These are phyloP conservation scores for Amauroascus verrucosus DNA, from an alignment of 2,329 filamentous ascomycete species.

Conservation along the genomic window DNA sequence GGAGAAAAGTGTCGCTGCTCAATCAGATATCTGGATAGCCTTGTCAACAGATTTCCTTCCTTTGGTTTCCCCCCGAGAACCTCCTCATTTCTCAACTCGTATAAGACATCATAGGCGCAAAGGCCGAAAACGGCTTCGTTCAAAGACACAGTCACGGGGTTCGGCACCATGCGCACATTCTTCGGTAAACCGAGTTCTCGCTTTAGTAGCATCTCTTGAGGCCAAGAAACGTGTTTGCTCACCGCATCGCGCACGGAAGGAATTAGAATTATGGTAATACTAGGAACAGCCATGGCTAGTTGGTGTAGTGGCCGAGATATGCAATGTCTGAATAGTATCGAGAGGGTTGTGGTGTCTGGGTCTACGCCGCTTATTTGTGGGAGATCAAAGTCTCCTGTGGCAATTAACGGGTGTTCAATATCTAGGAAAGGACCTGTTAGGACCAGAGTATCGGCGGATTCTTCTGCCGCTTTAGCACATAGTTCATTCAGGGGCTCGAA, in stretches of 20 bases:
- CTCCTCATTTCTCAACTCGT: constrained; percentile 69
- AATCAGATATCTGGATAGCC: constrained; percentile 67
- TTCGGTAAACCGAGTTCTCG: constrained; percentile 66
- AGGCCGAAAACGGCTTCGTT: constrained; percentile 80
- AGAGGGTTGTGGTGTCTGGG: constrained; percentile 67
- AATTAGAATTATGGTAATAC: constrained; percentile 68
- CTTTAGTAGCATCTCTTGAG: constrained; percentile 59
- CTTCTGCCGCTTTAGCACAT: constrained; percentile 64
- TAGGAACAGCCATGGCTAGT: constrained; percentile 60
- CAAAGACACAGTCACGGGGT: constrained; percentile 78
- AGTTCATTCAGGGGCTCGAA: constrained; percentile 79
- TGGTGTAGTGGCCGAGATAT: constrained; percentile 63
- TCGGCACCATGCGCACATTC: constrained; percentile 66
- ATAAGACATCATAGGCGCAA: constrained; percentile 73
- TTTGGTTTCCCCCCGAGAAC: constrained; percentile 46
- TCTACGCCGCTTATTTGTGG: constrained; percentile 58
- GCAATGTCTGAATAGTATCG: constrained; percentile 71
- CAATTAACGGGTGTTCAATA: constrained; percentile 77
- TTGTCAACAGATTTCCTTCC: constrained; percentile 53
- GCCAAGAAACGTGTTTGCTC: constrained; percentile 77
- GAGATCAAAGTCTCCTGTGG: constrained; percentile 67
- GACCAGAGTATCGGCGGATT: constrained; percentile 66
- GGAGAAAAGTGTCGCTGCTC: constrained; percentile 89
- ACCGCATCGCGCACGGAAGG: constrained; percentile 77
- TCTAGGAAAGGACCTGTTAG: constrained; percentile 84